Percentiles rank a stretch among this genome's conserved stretches.
Conservation (phyloP, 352 stramenopile species). For the Globisporangium paddicum region DNA sequence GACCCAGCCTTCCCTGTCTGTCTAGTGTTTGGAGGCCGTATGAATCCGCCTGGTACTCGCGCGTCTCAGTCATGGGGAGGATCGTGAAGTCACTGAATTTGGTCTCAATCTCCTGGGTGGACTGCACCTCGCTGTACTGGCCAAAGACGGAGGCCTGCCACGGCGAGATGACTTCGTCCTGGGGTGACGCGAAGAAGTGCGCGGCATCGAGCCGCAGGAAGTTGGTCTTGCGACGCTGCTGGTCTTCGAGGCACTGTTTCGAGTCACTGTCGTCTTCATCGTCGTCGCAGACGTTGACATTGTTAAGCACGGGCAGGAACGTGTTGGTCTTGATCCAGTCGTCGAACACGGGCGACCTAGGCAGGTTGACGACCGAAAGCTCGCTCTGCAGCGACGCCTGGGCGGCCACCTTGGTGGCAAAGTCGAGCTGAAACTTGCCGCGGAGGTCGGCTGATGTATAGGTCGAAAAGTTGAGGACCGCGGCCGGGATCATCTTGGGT, state of each 20-base stretch:
- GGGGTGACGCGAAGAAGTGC: slow-evolving; percentile 32
- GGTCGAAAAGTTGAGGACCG: slow-evolving; percentile 28
- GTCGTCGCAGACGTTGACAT: slow-evolving; percentile 19
- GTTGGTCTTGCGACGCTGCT: slow-evolving; percentile 22
- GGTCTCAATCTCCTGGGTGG: not conserved
- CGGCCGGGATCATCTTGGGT: slow-evolving; percentile 17
- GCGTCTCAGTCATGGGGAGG: slow-evolving; percentile 18
- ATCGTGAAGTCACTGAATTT: not conserved
- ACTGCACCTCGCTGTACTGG: slow-evolving; percentile 28
- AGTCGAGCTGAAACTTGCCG: slow-evolving; percentile 32
- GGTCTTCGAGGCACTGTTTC: not conserved
- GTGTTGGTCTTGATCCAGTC: slow-evolving; percentile 22
- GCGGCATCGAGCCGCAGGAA: slow-evolving; percentile 27
- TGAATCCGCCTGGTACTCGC: slow-evolving; percentile 23
- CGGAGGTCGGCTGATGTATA: slow-evolving; percentile 17
- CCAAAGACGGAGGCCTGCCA: slow-evolving; percentile 33
- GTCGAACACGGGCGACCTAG: slow-evolving; percentile 26
- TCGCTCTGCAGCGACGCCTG: slow-evolving; percentile 24
- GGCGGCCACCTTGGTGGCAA: slow-evolving; percentile 26
- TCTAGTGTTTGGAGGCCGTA: slow-evolving; percentile 28
- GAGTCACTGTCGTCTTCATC: too few relatives aligned
- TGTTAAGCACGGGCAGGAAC: slow-evolving; percentile 37
- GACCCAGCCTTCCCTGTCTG: slow-evolving; percentile 17
- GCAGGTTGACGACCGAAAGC: slow-evolving; percentile 41
- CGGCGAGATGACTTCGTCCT: slow-evolving; percentile 29